phyloP scores from a whole-genome alignment of 2,329 filamentous ascomycete genomes.

The Trichoderma brevicompactum region DNA sequence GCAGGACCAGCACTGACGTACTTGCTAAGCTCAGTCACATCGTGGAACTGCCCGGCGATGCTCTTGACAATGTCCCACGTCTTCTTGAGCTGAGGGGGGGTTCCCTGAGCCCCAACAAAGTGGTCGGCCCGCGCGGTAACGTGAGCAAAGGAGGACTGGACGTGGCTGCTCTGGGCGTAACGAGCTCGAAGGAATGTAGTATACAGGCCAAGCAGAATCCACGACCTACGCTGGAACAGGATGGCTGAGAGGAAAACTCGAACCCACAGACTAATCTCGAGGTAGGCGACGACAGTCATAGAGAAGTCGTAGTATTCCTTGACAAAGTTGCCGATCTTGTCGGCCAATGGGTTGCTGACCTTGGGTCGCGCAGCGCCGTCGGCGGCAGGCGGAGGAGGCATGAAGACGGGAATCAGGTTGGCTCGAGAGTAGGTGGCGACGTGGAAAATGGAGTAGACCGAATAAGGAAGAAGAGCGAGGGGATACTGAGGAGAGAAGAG shows the following conservation, averaged over 20 bases:
- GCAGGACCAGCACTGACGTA: conserved; percentile 65
- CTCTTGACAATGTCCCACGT: conserved; percentile 82
- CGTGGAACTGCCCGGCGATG: conserved; percentile 72
- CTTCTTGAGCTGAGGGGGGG: conserved; percentile 77
- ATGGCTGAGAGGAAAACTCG: conserved; percentile 81
- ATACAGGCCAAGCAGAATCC: conserved; percentile 85
- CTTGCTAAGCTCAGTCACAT: conserved; percentile 76
- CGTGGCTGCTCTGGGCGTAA: conserved; percentile 86
- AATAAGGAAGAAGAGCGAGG: conserved; percentile 89
- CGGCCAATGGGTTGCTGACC: conserved; percentile 66
- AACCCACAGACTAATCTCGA: conserved; percentile 87
- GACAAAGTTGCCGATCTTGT: conserved; percentile 88
- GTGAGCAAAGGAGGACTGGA: conserved; percentile 79
- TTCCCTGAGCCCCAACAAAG: conserved; percentile 82
- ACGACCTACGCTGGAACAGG: conserved; percentile 87
- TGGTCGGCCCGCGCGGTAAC: conserved; percentile 78
- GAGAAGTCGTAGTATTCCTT: conserved; percentile 97
- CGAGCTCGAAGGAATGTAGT: conserved; percentile 90
- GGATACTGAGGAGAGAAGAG: conserved; percentile 88
- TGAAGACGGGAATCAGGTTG: conserved; percentile 86
- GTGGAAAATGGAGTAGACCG: conserved; percentile 98
- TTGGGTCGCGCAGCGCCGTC: conserved; percentile 55
- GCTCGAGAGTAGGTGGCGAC: conserved; percentile 94
- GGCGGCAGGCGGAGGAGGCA: conserved; percentile 65
- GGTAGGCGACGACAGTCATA: conserved; percentile 87